These are phyloP conservation scores for Immersiporthe knoxdaviesiana DNA, from an alignment of 2,329 filamentous ascomycete species.

Conservation along the genomic window DNA sequence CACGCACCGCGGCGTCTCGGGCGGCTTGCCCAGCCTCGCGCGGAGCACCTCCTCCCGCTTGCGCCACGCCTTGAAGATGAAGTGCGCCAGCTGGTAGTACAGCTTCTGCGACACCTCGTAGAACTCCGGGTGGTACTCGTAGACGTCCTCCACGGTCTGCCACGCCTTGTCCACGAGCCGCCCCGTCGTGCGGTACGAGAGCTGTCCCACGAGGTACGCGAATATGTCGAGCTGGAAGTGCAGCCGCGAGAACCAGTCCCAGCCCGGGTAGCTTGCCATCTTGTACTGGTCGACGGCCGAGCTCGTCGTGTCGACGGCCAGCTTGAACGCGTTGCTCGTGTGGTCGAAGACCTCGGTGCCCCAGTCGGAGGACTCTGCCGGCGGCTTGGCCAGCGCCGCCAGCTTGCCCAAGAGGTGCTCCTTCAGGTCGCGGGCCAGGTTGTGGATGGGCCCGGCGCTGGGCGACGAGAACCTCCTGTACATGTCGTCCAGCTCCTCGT, in stretches of 20 bases:
- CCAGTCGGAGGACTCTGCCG: conserved; percentile 52
- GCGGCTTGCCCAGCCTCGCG: conserved; percentile 38
- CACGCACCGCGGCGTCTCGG: conserved; percentile 52
- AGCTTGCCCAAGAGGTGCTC: conserved; percentile 55
- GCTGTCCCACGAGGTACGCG: conserved; percentile 57
- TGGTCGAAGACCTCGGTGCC: conserved; percentile 52
- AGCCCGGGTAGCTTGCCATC: conserved; percentile 48
- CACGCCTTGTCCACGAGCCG: conserved; percentile 58
- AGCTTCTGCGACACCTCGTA: conserved; percentile 50
- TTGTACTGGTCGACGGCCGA: conserved; percentile 51
- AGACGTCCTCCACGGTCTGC: conserved; percentile 50
- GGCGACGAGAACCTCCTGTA: conserved; percentile 56
- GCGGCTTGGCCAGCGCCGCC: conserved; percentile 50
- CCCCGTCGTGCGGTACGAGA: conserved; percentile 53
- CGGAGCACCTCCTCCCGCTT: conserved; percentile 49
- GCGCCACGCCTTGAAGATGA: conserved; percentile 57
- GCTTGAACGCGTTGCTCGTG: conserved; percentile 59
- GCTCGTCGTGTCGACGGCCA: conserved; percentile 54
- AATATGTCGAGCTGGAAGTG: conserved; percentile 62
- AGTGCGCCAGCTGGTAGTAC: conserved; percentile 49
- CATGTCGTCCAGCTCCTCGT: conserved; percentile 47
- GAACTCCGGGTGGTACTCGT: conserved; percentile 54
- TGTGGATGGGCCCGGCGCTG: conserved; percentile 55
- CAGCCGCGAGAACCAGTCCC: conserved; percentile 58
- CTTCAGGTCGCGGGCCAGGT: conserved; percentile 52